Evolutionary conservation across 805 yeast species (phyloP), one percentile per base, ranked within the genome.

Genomic region (Candida easanensis): DNA sequence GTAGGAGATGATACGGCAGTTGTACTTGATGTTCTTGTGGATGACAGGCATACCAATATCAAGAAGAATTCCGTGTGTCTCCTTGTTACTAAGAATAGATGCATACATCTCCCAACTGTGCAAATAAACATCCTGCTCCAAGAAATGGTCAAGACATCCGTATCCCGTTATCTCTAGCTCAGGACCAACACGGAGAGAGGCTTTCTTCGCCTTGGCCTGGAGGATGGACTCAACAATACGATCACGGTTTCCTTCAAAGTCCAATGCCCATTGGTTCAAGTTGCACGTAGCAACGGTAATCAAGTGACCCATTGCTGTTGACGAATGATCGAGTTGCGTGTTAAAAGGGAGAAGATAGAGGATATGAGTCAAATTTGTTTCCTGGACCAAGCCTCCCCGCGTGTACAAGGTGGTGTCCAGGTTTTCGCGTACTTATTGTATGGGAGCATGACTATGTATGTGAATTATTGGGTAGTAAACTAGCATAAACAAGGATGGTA

Each of bases 201-300:
- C 95, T 14, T 88, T 87, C 47, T 68, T 73, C 22, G 65, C 63
- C 58, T 90, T 93, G 41, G 99, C 96, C 39, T 76, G 71, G 18
- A 59, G 61, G 56, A 93, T 91, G 42, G 95, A 84, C 57, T 84
- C 83, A 19, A 93, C 57, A 50, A 93, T 91, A 44, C 99, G 73
- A 59, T 90, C 96, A 41, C 97, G 74, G 65, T 93, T 93, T 5
- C 99, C 99, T 63, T 91, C 98, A 63, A 88, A 93, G 63, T 93
- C 99, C 42, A 93, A 72, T 0, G 99, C 97, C 99, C 99, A 93
- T 75, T 93, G 99, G 68, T 93, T 93, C 51, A 93, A 73, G 56
- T 90, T 88, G 66, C 98, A 91, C 1, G 98, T 90, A 1, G 98
- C 90, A 28, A 91, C 70, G 0, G 97, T 91, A 37, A 90, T 81